Base-by-base conservation (phyloP, 805 yeast species). In the Wickerhamiella spandovensis region DNA sequence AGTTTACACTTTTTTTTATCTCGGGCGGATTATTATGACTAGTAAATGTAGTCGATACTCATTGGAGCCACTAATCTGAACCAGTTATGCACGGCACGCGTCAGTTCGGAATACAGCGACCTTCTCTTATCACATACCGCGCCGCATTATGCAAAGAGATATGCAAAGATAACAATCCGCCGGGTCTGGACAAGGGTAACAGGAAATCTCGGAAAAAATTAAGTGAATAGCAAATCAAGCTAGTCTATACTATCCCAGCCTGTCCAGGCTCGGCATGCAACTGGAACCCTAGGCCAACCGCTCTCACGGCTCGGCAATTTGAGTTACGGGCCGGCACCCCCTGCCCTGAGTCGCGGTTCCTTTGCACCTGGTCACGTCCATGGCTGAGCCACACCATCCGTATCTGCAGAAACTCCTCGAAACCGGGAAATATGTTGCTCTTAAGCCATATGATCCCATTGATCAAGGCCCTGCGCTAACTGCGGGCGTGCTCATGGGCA, bases 361-460 rank as follows among this genome's bases (percentile, higher is more conserved):
- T 10, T 15, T 15, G 7, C 41, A n/a, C 41, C 12, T 17, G 13
- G 21, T 15, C 41, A 15, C 12, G 6, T 20, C 3, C 20, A 37
- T 37, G 41, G 21, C 21, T 20, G 41, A 18, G 32, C 32, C 32
- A 15, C 28, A 43, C 37, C 64, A 61, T 47, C 64, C 62, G 9
- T 54, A 49, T 23, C 46, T 58, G 32, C 43, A 49, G 38, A 46
- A 49, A 21, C 54, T 59, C 18, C 42, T 52, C 13, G 57, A 44
- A 5, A 43, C 59, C 7, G 55, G 53, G 8, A 46, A 51, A 32
- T 59, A 47, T 42, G 57, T 54, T 4, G 18, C 47, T 17, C 9
- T 48, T 21, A 48, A 53, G 21, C 56, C 58, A 15, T 54, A 55
- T 44, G 51, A 48, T 15, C 39, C 39, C 7, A 23, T 44, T 30